phyloP scores from a whole-genome alignment of 805 yeast species.

The Citeromyces nyonsensis region DNA sequence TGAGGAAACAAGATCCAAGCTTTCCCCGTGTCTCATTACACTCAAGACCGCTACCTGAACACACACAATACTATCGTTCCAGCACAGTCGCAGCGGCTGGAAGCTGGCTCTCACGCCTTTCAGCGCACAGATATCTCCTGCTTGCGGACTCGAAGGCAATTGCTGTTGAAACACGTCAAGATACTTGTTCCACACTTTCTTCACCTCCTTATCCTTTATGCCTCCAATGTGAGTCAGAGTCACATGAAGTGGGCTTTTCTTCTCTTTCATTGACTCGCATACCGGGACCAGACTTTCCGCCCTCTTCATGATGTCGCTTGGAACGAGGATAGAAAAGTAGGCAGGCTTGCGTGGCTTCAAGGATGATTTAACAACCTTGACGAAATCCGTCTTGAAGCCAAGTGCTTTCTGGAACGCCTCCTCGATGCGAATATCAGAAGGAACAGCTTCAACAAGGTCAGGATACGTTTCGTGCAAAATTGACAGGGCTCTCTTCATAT shows the following conservation, averaged over 20 bases:
- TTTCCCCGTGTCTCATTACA: too few species aligned
- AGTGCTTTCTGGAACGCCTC: slow-evolving; percentile 38
- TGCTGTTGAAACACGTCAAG: neutral
- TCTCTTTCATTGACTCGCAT: slow-evolving; percentile 19
- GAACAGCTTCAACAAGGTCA: slow-evolving; percentile 19
- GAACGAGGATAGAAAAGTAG: slow-evolving; percentile 28
- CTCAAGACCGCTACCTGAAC: too few species aligned
- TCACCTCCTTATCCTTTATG: slow-evolving; percentile 5
- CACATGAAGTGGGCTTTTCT: slow-evolving; percentile 33
- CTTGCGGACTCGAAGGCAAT: too few species aligned
- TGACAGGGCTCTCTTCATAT: slow-evolving; percentile 27
- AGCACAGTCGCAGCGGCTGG: slow-evolving; percentile 24
- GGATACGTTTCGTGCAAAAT: slow-evolving; percentile 3
- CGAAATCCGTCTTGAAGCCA: slow-evolving; percentile 33
- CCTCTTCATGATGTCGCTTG: neutral
- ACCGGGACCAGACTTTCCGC: neutral
- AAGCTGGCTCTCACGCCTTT: slow-evolving; percentile 17
- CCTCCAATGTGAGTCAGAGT: slow-evolving; percentile 38
- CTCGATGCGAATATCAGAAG: slow-evolving; percentile 22
- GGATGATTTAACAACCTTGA: slow-evolving; percentile 13
- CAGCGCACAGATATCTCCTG: too few species aligned
- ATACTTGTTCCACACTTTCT: slow-evolving; percentile 6
- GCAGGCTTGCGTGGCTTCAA: slow-evolving; percentile 14
- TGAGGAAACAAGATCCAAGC: too few species aligned
- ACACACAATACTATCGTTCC: slow-evolving; percentile 17